phyloP scores from a whole-genome alignment of 345 rosid species.

The Jatropha curcas region DNA sequence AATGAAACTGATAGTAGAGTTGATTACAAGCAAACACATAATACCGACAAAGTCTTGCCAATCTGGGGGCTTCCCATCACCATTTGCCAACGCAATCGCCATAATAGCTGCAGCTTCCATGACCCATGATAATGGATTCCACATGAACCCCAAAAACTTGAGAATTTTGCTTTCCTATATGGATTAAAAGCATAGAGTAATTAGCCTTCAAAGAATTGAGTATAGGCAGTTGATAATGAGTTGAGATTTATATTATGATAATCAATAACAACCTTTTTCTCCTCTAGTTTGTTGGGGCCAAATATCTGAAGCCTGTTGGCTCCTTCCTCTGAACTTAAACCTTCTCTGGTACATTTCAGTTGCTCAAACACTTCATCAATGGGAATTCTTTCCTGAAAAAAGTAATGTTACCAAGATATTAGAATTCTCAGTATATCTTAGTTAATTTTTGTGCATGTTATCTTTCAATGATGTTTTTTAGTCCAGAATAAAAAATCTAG shows the following conservation, averaged over 20 bases:
- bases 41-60: slow-evolving; percentile 36
- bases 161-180: slow-evolving; percentile 35
- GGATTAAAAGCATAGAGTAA: background rate
- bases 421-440: background rate
- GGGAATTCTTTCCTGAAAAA: slow-evolving; percentile 72
- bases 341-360: slow-evolving; percentile 74
- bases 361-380: slow-evolving; percentile 88
- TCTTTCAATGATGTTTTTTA: background rate
- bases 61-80: slow-evolving; percentile 28
- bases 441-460: background rate
- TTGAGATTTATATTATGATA: background rate
- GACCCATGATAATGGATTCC: slow-evolving; percentile 38
- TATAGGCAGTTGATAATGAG: background rate
- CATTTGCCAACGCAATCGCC: slow-evolving; percentile 36
- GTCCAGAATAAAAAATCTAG: no score
- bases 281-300: slow-evolving; percentile 92
- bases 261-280: slow-evolving; percentile 52
- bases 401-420: background rate
- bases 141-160: slow-evolving; percentile 36
- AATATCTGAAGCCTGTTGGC: slow-evolving; percentile 70
- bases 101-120: slow-evolving; percentile 36
- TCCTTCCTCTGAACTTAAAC: slow-evolving; percentile 63
- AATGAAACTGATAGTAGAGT: slow-evolving; percentile 37
- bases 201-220: background rate
- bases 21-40: slow-evolving; percentile 27